These are phyloP conservation scores for Cenococcum geophilum DNA, from an alignment of 495 filamentous ascomycete species.

Conservation along the genomic window DNA sequence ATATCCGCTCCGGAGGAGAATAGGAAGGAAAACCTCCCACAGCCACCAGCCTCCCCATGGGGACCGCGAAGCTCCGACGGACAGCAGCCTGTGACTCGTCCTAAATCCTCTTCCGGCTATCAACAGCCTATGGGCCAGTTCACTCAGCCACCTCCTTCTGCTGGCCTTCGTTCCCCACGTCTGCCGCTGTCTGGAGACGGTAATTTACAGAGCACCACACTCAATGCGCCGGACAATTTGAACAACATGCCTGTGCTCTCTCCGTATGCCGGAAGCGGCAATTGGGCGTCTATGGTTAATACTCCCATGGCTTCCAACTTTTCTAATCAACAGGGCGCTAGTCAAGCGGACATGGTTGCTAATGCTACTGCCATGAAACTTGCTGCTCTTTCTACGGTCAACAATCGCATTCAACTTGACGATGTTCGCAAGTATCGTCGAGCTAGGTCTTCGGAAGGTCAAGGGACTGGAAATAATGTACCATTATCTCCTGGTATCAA, in stretches of 20 bases:
- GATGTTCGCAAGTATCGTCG: constrained; percentile 92
- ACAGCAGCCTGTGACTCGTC: constrained; percentile 57
- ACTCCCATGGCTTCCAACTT: constrained; percentile 93
- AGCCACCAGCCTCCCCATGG: constrained; percentile 72
- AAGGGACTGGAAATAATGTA: constrained; percentile 38
- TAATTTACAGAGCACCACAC: constrained; percentile 75
- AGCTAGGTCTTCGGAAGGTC: constrained; percentile 81
- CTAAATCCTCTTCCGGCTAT: constrained; percentile 83
- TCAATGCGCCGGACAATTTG: constrained; percentile 59
- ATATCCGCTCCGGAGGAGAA: constrained; percentile 58
- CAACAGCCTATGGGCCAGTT: constrained; percentile 97
- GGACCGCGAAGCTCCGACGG: constrained; percentile 47
- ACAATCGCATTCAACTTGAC: constrained; percentile 95
- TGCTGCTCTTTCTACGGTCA: constrained; percentile 91
- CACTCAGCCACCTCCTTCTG: constrained; percentile 72
- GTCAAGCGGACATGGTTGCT: constrained; percentile 94
- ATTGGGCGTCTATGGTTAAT: constrained; percentile 98
- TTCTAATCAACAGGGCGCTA: constrained; percentile 46
- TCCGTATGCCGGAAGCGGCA: constrained; percentile 74
- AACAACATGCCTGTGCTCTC: constrained; percentile 77
- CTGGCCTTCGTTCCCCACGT: constrained; percentile 75
- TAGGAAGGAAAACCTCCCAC: constrained; percentile 37
- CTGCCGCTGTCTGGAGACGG: constrained; percentile 54
- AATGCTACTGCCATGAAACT: constrained; percentile 99
- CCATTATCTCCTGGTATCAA: constrained; percentile 49